Conservation (phyloP, 805 yeast genomes). For the Candida mattraensis region DNA sequence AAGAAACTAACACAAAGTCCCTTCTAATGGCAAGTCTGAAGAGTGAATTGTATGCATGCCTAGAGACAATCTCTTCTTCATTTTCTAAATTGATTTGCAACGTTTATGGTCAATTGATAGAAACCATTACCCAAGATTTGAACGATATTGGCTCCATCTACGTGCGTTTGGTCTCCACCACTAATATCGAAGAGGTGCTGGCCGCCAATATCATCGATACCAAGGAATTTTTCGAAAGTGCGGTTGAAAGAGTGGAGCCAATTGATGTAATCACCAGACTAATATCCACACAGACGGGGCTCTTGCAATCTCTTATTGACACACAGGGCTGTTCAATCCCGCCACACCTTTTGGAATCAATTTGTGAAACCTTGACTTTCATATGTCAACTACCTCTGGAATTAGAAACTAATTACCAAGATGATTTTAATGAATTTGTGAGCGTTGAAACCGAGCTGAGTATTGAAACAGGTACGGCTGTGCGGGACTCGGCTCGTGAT, state of each 20-base stretch:
- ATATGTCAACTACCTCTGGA: constrained; percentile 44
- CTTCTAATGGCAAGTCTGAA: constrained; percentile 27
- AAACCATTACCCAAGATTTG: constrained; percentile 23
- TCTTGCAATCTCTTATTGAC: constrained; percentile 31
- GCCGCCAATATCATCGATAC: constrained; percentile 22
- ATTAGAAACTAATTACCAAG: constrained; percentile 47
- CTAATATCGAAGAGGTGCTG: constrained; percentile 3
- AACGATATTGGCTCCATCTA: constrained; percentile 20
- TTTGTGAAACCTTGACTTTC: constrained; percentile 34
- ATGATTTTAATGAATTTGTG: constrained; percentile 68
- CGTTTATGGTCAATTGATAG: constrained; percentile 9
- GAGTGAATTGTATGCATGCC: constrained; percentile 29
- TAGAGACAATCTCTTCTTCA: constrained; percentile 26
- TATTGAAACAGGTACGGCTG: constrained; percentile 40
- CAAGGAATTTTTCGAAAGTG: constrained; percentile 18
- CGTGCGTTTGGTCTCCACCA: constrained; percentile 12
- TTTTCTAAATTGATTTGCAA: constrained; percentile 24
- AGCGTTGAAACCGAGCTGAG: constrained; percentile 73
- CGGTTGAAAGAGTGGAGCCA: constrained; percentile 27
- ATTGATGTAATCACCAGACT: constrained; percentile 18
- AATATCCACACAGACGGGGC: constrained; percentile 32
- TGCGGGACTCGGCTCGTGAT: constrained; percentile 64
- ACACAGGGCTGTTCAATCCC: constrained; percentile 15
- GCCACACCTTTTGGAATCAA: constrained; percentile 15
- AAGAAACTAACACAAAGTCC: constrained; percentile 7